A percentile compares a stretch with the other conserved stretches of the same genome.
phyloP scores from a whole-genome alignment of 208 protist genomes.

The Trypanosoma grayi region DNA sequence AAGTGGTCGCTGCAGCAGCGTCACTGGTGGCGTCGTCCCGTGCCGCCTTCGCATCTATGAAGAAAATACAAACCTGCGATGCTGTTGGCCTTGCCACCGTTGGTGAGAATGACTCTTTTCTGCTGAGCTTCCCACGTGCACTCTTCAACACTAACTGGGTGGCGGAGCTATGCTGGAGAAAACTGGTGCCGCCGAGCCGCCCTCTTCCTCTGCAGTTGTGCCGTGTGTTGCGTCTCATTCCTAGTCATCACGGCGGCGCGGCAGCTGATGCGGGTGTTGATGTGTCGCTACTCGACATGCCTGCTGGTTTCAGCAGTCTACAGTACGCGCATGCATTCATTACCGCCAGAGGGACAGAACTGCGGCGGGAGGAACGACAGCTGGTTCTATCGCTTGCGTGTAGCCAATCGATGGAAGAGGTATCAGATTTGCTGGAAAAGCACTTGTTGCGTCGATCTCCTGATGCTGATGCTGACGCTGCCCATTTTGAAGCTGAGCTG shows the following conservation, averaged over 20 bases:
- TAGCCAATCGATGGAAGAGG: conserved; percentile 10
- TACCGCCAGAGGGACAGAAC: background rate
- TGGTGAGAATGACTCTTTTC: background rate
- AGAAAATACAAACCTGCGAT: too few relatives aligned
- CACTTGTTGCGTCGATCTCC: background rate
- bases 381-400: conserved; percentile 18
- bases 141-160: conserved; percentile 22
- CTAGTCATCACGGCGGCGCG: background rate
- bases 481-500: background rate
- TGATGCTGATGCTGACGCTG: background rate
- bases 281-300: conserved; percentile 1
- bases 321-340: conserved; percentile 21
- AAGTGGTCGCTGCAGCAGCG: background rate
- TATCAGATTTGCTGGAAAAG: background rate
- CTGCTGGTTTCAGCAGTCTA: conserved; percentile 18
- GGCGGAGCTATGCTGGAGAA: background rate
- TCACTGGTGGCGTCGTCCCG: conserved; percentile 5
- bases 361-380: background rate
- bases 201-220: background rate
- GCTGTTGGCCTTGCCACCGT: too few relatives aligned
- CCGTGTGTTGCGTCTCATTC: conserved; percentile 5
- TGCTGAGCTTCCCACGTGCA: conserved; percentile 12
- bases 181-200: background rate
- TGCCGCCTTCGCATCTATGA: background rate
- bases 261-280: background rate